phyloP scores from a whole-genome alignment of 768 basidiomycete genomes.

The Paxillus rubicundulus region DNA sequence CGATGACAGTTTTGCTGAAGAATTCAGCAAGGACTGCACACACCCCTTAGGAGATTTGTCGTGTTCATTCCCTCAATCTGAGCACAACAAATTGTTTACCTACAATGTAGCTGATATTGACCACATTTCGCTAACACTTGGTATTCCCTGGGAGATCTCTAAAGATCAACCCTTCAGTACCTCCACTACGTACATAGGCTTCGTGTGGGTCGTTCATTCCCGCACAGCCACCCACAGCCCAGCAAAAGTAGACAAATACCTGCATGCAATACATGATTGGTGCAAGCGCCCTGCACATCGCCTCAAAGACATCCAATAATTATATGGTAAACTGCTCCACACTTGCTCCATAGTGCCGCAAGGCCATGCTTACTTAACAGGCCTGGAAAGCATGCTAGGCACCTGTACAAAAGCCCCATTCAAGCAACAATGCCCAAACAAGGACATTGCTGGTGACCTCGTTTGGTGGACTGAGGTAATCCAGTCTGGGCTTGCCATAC shows the following conservation, averaged over 20 bases:
- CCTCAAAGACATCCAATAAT: conserved; percentile 31
- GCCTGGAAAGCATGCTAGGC: conserved; percentile 36
- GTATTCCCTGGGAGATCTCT: conserved; percentile 33
- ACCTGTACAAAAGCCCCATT: conserved; percentile 30
- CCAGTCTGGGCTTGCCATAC: conserved; percentile 1
- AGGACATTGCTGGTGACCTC: neutral
- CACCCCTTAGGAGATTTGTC: conserved; percentile 24
- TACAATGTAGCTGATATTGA: conserved; percentile 38
- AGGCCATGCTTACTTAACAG: conserved; percentile 39
- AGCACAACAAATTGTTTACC: conserved; percentile 19
- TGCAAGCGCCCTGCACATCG: conserved; percentile 17
- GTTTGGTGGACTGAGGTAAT: conserved; percentile 10
- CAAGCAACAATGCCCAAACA: conserved; percentile 23
- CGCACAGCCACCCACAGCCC: conserved; percentile 22
- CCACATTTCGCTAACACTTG: conserved; percentile 26
- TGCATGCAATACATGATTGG: conserved; percentile 29
- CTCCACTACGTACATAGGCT: conserved; percentile 28
- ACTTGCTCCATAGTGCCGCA: conserved; percentile 28
- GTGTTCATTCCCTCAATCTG: conserved; percentile 13
- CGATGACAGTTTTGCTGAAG: conserved; percentile 16
- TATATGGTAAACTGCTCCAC: conserved; percentile 44
- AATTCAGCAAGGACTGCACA: conserved; percentile 34
- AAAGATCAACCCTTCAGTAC: conserved; percentile 30
- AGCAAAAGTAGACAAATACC: conserved; percentile 29
- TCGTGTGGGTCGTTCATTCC: conserved; percentile 29